Conservation (phyloP, 2,329 filamentous ascomycete genomes). For the Lecanicillium sp. region DNA sequence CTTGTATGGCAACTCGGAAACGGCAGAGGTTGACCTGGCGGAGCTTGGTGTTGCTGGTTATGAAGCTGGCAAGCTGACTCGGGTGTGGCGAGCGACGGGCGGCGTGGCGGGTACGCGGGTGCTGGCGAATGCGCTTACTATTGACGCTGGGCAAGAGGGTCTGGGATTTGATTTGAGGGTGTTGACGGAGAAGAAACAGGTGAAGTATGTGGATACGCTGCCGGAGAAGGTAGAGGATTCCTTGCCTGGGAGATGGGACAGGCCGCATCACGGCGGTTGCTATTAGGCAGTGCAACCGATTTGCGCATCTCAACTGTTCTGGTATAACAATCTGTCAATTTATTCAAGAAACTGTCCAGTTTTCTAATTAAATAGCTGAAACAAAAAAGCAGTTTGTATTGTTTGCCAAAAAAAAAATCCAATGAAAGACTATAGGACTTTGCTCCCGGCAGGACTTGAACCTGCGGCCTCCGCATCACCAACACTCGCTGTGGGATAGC, state of each 20-base stretch:
- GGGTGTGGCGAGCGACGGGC: slow-evolving; percentile 9
- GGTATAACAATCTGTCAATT: too few relatives aligned
- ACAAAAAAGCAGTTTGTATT: too few relatives aligned
- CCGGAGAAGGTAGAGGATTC: slow-evolving; percentile 5
- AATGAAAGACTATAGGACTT: too few relatives aligned
- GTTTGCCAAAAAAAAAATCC: too few relatives aligned
- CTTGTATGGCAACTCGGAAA: slow-evolving; percentile 10
- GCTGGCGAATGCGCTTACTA: slow-evolving; percentile 8
- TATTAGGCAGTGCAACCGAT: slow-evolving; percentile 6
- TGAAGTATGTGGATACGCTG: slow-evolving; percentile 12
- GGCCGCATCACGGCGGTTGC: slow-evolving; percentile 10
- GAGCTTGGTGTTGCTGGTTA: slow-evolving; percentile 5
- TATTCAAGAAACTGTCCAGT: too few relatives aligned
- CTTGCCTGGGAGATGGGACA: slow-evolving; percentile 7
- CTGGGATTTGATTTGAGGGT: slow-evolving; percentile 10
- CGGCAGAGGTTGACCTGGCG: slow-evolving; percentile 5
- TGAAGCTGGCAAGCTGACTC: too few relatives aligned
- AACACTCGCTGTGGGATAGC: too few relatives aligned
- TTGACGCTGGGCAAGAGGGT: slow-evolving; percentile 7
- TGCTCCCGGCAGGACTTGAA: too few relatives aligned
- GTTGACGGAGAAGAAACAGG: slow-evolving; percentile 10
- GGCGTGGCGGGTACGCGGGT: slow-evolving; percentile 6
- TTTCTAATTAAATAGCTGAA: too few relatives aligned
- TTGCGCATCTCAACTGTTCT: too few relatives aligned
- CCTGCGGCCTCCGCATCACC: too few relatives aligned